Base-by-base conservation (phyloP, 768 basidiomycete species). In the Lactifluus piperatus region DNA sequence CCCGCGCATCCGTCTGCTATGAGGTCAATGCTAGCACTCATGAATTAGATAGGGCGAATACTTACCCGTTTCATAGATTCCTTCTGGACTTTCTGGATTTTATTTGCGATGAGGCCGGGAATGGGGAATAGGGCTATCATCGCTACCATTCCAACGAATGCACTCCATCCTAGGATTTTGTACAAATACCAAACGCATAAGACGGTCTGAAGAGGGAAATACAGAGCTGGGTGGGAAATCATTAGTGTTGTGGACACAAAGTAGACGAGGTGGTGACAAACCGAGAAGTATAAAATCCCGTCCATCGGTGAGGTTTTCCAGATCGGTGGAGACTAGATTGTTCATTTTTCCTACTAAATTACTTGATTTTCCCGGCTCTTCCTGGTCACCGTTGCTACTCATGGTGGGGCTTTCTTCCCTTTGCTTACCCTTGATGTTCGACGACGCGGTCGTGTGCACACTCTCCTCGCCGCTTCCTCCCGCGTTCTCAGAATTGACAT, bases 291-390 rank as follows among this genome's bases (percentile, higher is more conserved):
- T 47, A 45, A 69, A 69, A 50, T 70, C 67, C 11, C 70, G 67
- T n/a, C 67, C 71, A 2, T 66, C 64, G 18, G 67, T 48, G 18
- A 73, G 50, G 39, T 66, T 68, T 49, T 61, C 65, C 48, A 81
- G 65, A 69, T 91, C 88, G 1, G 83, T 82, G 8, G 86, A 82
- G 34, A 88, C 79, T 6, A 90, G 71, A 55, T 88, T 91, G 68
- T 86, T 91, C 68, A 91, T 83, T 67, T 81, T 86, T 10, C 90
- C 88, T 37, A 83, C 79, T 20, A 88, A 70, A 66, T 85, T 83
- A 9, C 71, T 72, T 11, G 71, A 68, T 30, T 58, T 51, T 3
- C 47, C 43, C 26, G 24, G 10, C 34, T 52, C 50, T 39, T 50
- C 49, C 18, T 39, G 6, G 20, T 32, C 37, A 24, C 54, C 29